Percentiles rank a stretch among this genome's conserved stretches.
phyloP scores from a whole-genome alignment of 345 rosid species.

The Turritis glabra region DNA sequence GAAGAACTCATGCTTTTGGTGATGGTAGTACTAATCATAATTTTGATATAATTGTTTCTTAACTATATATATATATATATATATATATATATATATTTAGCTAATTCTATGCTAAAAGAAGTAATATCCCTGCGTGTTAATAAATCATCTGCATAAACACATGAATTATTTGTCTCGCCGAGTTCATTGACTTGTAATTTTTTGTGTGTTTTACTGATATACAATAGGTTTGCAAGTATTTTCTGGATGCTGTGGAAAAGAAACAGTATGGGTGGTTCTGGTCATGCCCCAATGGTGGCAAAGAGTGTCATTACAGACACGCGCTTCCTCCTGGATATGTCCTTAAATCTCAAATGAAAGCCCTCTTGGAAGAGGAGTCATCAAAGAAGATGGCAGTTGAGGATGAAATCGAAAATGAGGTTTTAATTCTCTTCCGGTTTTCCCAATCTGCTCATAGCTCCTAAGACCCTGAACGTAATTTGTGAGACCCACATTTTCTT shows the following conservation, averaged over 20 bases:
- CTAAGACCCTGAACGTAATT: constrained; percentile 4
- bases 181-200: background rate
- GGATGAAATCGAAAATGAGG: constrained; percentile 95
- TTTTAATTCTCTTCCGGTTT: constrained; percentile 22
- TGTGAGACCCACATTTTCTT: background rate
- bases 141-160: background rate
- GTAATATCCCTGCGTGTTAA: background rate
- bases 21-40: constrained; percentile 17
- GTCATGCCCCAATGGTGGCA: constrained; percentile 86
- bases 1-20: constrained; percentile 21
- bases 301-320: constrained; percentile 92
- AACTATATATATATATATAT: no score
- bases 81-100: no score
- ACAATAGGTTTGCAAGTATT: constrained; percentile 87
- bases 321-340: constrained; percentile 97
- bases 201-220: background rate
- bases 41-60: background rate
- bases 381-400: constrained; percentile 69
- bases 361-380: constrained; percentile 85
- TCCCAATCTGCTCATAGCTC: background rate
- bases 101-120: background rate
- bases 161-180: background rate
- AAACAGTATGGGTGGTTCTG: constrained; percentile 99
- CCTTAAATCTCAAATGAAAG: constrained; percentile 95
- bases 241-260: constrained; percentile 94